phyloP scores from a whole-genome alignment of 352 stramenopile genomes.

The Pythium phragmiticola region DNA sequence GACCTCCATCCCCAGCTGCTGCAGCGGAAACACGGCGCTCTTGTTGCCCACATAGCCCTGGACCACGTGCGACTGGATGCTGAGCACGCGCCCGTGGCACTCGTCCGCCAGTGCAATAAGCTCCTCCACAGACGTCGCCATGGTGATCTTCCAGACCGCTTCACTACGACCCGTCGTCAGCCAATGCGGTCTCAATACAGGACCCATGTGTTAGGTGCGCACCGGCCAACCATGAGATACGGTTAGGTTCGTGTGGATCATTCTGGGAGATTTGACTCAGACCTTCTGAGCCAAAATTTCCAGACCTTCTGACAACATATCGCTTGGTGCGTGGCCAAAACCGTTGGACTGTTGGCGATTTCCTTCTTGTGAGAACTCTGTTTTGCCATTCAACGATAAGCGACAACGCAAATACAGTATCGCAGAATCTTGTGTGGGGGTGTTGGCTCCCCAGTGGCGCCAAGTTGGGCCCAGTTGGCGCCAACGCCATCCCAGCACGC shows the following conservation, averaged over 20 bases:
- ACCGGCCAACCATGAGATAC: neutral
- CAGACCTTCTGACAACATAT: too few relatives aligned
- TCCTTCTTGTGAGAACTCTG: too few relatives aligned
- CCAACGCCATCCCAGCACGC: constrained; percentile 1
- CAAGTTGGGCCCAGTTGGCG: neutral
- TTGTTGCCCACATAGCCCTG: constrained; percentile 89
- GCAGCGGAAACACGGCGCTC: constrained; percentile 81
- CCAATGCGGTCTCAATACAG: neutral
- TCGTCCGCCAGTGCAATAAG: constrained; percentile 24
- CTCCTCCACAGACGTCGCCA: constrained; percentile 1
- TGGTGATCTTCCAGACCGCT: neutral
- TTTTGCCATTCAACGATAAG: too few relatives aligned
- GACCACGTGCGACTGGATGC: constrained; percentile 88
- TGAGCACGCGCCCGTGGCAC: constrained; percentile 65
- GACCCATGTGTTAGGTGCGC: constrained; percentile 2
- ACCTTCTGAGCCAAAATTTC: too few relatives aligned
- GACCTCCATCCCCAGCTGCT: constrained; percentile 83
- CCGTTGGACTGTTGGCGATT: too few relatives aligned
- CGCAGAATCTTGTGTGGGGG: too few relatives aligned
- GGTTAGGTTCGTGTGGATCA: neutral
- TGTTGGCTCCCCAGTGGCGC: too few relatives aligned
- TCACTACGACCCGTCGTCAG: neutral
- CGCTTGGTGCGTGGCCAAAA: too few relatives aligned
- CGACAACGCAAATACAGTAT: too few relatives aligned
- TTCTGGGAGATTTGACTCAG: neutral